Conservation (phyloP, 805 yeast species). For the Saccharomycodes ludwigii region DNA sequence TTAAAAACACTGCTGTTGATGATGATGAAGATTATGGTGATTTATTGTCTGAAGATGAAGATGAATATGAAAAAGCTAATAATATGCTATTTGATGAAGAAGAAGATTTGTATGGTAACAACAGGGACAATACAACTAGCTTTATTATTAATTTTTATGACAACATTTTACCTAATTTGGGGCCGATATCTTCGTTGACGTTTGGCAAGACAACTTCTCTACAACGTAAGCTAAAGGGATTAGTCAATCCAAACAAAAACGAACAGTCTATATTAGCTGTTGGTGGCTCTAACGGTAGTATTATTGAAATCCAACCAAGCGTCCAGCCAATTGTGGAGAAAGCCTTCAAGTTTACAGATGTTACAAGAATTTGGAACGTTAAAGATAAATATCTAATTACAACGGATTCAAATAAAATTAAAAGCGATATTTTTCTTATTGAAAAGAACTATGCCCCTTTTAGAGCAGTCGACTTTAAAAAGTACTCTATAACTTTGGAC, state of each 20-base stretch:
- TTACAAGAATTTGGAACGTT: constrained; percentile 67
- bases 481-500: constrained; percentile 48
- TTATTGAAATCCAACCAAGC: constrained; percentile 55
- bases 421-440: constrained; percentile 58
- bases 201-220: constrained; percentile 44
- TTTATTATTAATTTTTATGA: constrained; percentile 1
- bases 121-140: no score
- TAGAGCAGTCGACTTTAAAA: constrained; percentile 49
- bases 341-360: constrained; percentile 59
- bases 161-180: constrained; percentile 38
- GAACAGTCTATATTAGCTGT: constrained; percentile 61
- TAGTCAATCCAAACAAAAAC: constrained; percentile 52
- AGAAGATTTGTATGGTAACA: constrained; percentile 16
- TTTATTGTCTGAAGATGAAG: constrained; percentile 21
- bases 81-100: constrained; percentile 25
- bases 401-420: constrained; percentile 50
- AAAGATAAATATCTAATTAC: constrained; percentile 53
- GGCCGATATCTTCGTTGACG: constrained; percentile 62
- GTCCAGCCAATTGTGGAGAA: constrained; percentile 57
- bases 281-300: constrained; percentile 46
- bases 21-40: constrained; percentile 37
- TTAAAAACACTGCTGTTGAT: constrained; percentile 22
- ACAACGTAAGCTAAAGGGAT: constrained; percentile 43
- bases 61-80: constrained; percentile 16
- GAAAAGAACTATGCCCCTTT: constrained; percentile 49